Conservation (phyloP, 176 grass and related monocot species). For the Dendrocalamus sinicus region DNA sequence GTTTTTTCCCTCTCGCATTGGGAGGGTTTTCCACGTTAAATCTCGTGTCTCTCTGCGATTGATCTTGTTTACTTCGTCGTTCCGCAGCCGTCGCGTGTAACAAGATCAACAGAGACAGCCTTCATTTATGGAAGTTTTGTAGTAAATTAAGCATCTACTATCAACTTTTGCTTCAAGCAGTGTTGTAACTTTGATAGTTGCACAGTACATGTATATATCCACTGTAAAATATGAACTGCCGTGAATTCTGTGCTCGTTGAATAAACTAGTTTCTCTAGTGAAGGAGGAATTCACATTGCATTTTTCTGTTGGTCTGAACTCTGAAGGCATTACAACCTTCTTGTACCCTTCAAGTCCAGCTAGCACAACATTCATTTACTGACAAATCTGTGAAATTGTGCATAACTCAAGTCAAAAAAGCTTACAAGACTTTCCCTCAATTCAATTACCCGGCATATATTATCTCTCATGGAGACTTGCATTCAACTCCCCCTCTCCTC, state of each 20-base stretch:
- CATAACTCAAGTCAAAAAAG: not conserved
- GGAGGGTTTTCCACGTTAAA: no score
- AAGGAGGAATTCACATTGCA: not conserved
- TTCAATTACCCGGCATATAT: not conserved
- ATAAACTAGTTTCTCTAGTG: not conserved
- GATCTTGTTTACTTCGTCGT: no score
- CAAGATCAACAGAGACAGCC: not conserved
- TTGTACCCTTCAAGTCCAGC: not conserved
- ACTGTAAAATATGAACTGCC: not conserved
- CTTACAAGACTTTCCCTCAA: not conserved
- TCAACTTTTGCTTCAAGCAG: not conserved
- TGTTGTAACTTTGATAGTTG: constrained; percentile 18
- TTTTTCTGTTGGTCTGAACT: not conserved
- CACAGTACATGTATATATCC: not conserved
- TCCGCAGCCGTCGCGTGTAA: no score
- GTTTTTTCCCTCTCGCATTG: no score
- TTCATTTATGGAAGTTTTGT: constrained; percentile 10
- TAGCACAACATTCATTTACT: not conserved
- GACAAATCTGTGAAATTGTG: not conserved
- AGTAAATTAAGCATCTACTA: not conserved
- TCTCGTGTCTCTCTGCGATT: no score
- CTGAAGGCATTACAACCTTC: not conserved
- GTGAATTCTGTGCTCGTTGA: not conserved
- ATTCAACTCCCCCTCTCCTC: not conserved
- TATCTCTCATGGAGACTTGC: not conserved